A percentile compares a stretch with the other conserved stretches of the same genome.
These are phyloP conservation scores for Umbelopsis vinacea DNA, from an alignment of 192 early-diverging fungal genomes.

Conservation along the genomic window DNA sequence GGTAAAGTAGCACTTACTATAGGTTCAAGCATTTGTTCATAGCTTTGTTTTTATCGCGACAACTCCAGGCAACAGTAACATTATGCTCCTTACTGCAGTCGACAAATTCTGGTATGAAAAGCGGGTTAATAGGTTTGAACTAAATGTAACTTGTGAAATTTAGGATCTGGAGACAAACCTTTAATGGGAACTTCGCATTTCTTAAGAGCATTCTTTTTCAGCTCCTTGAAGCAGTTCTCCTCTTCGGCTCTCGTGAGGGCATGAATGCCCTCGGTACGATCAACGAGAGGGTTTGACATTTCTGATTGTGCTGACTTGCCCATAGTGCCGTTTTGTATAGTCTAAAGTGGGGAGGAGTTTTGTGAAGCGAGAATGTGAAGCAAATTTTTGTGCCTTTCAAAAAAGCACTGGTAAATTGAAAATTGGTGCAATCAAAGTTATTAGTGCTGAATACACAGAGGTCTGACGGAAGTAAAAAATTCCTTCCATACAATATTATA, in stretches of 20 bases:
- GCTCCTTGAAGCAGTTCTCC: conserved; percentile 53
- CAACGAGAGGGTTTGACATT: conserved; percentile 36
- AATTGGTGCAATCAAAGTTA: too few relatives aligned
- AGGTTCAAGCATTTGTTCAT: conserved; percentile 57
- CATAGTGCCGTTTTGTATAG: conserved; percentile 22
- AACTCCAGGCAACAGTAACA: conserved; percentile 54
- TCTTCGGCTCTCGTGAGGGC: conserved; percentile 58
- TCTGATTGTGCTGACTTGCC: conserved; percentile 36
- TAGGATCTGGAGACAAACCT: conserved; percentile 35
- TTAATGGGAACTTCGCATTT: conserved; percentile 49
- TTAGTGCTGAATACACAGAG: too few relatives aligned
- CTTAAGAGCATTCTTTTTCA: conserved; percentile 57
- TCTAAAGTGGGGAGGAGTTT: background rate
- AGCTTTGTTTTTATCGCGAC: conserved; percentile 49
- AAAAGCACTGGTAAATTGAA: too few relatives aligned
- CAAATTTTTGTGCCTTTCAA: too few relatives aligned
- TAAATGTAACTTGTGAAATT: background rate
- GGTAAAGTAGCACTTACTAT: conserved; percentile 31
- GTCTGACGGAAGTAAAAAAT: too few relatives aligned
- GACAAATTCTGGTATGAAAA: conserved; percentile 50
- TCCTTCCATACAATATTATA: too few relatives aligned
- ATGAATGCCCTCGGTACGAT: conserved; percentile 38
- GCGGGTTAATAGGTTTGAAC: background rate
- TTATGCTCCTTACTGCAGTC: conserved; percentile 57
- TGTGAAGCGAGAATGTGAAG: background rate